phyloP scores from a whole-genome alignment of 73 alveolate species.

The Effrenium voratum region DNA sequence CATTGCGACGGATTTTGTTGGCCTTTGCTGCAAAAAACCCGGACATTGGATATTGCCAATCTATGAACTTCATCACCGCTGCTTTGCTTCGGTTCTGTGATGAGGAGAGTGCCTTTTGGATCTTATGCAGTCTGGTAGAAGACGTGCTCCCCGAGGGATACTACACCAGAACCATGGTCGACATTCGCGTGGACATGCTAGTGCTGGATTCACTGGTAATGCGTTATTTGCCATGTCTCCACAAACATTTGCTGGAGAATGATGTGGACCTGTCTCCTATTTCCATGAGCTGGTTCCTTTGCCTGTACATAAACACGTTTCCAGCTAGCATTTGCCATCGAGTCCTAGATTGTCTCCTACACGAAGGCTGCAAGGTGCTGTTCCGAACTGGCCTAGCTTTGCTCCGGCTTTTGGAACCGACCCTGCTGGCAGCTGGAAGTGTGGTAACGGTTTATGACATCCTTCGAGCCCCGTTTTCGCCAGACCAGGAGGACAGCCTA shows the following conservation, averaged over 20 bases:
- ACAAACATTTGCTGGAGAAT: conserved; percentile 35
- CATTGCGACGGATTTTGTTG: conserved; percentile 94
- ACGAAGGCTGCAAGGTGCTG: conserved; percentile 93
- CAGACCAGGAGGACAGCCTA: conserved; percentile 7
- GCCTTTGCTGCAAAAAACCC: conserved; percentile 97
- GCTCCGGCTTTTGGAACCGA: conserved; percentile 44
- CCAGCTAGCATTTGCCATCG: conserved; percentile 22
- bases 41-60: conserved; percentile 98
- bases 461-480: conserved; percentile 47
- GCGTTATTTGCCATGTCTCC: conserved; percentile 58
- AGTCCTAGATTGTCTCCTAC: conserved; percentile 73
- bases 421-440: conserved; percentile 1
- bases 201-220: conserved; percentile 40
- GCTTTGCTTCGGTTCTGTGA: conserved; percentile 96
- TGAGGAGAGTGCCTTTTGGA: conserved; percentile 97
- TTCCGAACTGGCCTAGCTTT: conserved; percentile 60
- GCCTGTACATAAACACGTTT: conserved; percentile 68
- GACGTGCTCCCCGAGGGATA: conserved; percentile 78
- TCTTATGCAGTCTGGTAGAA: conserved; percentile 94
- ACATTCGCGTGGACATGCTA: conserved; percentile 77
- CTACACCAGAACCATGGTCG: conserved; percentile 65
- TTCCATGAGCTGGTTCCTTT: conserved; percentile 84
- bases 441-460: conserved; percentile 45
- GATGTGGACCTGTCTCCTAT: conserved; percentile 60
- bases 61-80: conserved; percentile 98